These are phyloP conservation scores for Fraxinus floribunda DNA, from an alignment of 305 asterid species.

Conservation along the genomic window DNA sequence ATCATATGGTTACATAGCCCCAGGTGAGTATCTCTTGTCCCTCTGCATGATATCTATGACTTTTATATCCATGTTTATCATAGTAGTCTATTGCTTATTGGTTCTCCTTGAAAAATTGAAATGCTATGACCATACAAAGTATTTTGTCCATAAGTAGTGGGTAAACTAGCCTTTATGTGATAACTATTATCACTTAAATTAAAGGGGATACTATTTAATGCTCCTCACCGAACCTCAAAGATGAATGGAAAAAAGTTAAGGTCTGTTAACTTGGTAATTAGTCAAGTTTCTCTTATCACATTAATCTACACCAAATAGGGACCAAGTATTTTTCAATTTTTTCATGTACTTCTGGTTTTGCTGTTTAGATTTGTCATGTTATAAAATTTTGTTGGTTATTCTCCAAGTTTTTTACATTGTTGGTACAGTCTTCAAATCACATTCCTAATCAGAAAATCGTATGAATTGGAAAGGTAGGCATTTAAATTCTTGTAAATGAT, in stretches of 20 bases:
- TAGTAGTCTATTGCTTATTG: not conserved
- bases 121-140: not conserved
- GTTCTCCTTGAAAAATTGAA: not conserved
- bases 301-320: not conserved
- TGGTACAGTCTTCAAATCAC: not conserved
- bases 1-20: conserved; percentile 95
- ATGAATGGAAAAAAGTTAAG: not conserved
- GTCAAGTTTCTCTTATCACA: not conserved
- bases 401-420: not conserved
- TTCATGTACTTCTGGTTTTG: not conserved
- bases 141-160: not conserved
- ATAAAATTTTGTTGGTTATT: not conserved
- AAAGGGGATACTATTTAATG: not conserved
- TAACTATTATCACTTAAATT: not conserved
- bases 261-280: not conserved
- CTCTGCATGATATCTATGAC: not conserved
- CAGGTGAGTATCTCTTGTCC: conserved; percentile 50
- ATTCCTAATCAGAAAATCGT: not conserved
- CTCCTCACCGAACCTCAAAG: not conserved
- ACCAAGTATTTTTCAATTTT: not conserved
- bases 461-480: not conserved
- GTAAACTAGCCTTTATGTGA: not conserved
- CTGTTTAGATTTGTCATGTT: not conserved
- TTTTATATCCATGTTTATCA: not conserved
- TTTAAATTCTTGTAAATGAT: not conserved